Evolutionary conservation across 306 rosid species (phyloP), one percentile per base, ranked within the genome.

Genomic region (Malus asiatica): DNA sequence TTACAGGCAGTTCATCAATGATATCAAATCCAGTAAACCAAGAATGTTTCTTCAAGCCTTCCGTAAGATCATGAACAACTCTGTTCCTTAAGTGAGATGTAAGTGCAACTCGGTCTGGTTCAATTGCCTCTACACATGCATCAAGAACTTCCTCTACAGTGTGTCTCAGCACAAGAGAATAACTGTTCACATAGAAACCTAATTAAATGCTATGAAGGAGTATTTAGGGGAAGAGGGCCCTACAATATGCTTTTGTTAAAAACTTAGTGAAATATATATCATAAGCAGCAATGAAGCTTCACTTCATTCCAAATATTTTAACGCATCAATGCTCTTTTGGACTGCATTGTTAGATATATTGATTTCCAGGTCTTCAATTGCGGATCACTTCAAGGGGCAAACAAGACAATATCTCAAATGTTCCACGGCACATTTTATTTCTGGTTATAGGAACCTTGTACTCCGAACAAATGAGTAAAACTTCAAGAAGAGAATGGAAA

Each of bases 61-160:
- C 86, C 86, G 76, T 86, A 38, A 94, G 97, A 79, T 90, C 93
- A 76, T 83, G 70, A 78, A 89, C 70, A 77, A 90, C 96, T 80
- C 63, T 86, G 77, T 86, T 83, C 59, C 97, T 85, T 68, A 94
- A 83, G 55, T 83, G 75, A 83, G 97, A 89, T 75, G 97, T 92
- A 80, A 90, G 70, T 58, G 91, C 95, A 67, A 87, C 95, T 53
- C 89, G 88, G 58, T 83, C 86, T 75, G 98, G 96, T 75, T 94
- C 96, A 78, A 89, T 86, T 64, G 96, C 95, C 83, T 94, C 97
- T 27, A 79, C 64, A 80, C 98, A 91, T 59, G 97, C 97, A 73
- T 82, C 95, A 82, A 94, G 91, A 81, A 94, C 98, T 85, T 94
- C 98, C 84, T 94, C 98, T 8, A 96, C 92, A 77, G 98, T 94